Evolutionary conservation across 495 filamentous ascomycete genomes (phyloP).

Genomic region (Podospora comata): DNA sequence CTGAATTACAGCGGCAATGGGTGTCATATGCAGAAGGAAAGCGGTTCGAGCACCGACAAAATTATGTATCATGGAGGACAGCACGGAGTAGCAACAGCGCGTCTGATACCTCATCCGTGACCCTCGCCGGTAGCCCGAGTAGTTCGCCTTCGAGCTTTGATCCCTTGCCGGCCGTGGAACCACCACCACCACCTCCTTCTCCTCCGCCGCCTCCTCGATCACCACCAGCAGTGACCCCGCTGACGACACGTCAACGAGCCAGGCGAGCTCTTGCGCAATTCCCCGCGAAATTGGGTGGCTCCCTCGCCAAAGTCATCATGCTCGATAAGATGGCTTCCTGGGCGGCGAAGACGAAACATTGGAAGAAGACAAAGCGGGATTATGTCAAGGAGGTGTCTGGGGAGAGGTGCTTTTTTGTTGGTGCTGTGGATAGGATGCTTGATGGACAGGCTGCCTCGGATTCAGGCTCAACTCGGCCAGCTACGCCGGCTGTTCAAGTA

Average conservation of each 20-base stretch:
- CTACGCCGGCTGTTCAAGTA: background rate
- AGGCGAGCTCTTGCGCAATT: background rate
- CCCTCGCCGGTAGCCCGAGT: background rate
- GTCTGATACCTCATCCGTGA: background rate
- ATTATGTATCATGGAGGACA: background rate
- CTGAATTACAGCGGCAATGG: background rate
- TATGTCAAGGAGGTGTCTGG: constrained; percentile 1
- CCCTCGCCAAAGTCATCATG: constrained; percentile 1
- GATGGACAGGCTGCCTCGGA: background rate
- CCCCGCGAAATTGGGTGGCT: background rate
- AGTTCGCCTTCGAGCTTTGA: background rate
- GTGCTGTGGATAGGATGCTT: background rate
- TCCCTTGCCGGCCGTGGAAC: background rate
- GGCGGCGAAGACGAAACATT: constrained; percentile 6
- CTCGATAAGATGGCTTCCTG: constrained; percentile 11
- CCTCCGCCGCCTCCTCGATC: no score
- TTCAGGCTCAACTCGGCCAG: background rate
- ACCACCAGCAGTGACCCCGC: background rate
- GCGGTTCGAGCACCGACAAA: constrained; percentile 3
- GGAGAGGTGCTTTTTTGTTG: background rate
- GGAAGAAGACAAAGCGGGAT: constrained; percentile 1
- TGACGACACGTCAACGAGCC: background rate
- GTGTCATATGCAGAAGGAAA: background rate
- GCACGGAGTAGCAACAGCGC: background rate
- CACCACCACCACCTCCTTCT: background rate